A percentile compares a stretch with the other conserved stretches of the same genome.
phyloP scores from a whole-genome alignment of 1,284 basidiomycete genomes.

The Moniliophthora roreri region DNA sequence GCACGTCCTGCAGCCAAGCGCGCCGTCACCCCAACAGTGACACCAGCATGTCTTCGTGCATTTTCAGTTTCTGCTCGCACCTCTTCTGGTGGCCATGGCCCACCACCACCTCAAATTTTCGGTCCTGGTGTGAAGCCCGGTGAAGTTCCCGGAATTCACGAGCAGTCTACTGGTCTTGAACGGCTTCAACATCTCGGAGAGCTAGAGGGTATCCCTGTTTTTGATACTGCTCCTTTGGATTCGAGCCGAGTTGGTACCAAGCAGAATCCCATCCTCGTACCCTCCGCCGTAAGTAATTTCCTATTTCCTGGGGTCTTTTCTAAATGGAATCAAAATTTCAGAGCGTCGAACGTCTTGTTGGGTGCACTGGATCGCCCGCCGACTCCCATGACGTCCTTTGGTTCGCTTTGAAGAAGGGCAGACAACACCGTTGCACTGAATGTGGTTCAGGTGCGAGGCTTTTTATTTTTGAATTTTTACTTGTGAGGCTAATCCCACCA shows the following conservation, averaged over 20 bases:
- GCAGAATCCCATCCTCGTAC: conserved; percentile 85
- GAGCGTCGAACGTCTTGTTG: conserved; percentile 81
- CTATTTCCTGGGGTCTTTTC: too few species aligned
- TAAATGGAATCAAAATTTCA: conserved; percentile 29
- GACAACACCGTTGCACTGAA: conserved; percentile 82
- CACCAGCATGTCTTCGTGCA: conserved; percentile 40
- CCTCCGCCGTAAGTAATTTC: conserved; percentile 72
- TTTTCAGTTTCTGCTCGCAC: conserved; percentile 56
- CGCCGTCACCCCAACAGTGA: conserved; percentile 11
- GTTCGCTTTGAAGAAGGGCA: conserved; percentile 70
- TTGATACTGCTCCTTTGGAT: conserved; percentile 88
- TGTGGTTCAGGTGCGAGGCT: conserved; percentile 77
- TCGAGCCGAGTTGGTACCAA: conserved; percentile 88
- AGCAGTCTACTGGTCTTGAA: conserved; percentile 96
- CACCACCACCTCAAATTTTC: conserved; percentile 67
- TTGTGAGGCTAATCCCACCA: conserved; percentile 15
- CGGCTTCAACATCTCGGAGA: conserved; percentile 91
- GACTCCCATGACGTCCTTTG: conserved; percentile 92
- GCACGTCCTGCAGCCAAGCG: conserved; percentile 15
- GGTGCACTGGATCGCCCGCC: conserved; percentile 89
- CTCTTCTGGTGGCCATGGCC: conserved; percentile 46
- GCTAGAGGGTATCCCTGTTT: conserved; percentile 87
- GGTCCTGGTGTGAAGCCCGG: conserved; percentile 78
- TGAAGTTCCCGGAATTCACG: conserved; percentile 79
- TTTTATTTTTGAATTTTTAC: conserved; percentile 6